phyloP scores from a whole-genome alignment of 352 stramenopile genomes.

The Phytophthora pinifolia region DNA sequence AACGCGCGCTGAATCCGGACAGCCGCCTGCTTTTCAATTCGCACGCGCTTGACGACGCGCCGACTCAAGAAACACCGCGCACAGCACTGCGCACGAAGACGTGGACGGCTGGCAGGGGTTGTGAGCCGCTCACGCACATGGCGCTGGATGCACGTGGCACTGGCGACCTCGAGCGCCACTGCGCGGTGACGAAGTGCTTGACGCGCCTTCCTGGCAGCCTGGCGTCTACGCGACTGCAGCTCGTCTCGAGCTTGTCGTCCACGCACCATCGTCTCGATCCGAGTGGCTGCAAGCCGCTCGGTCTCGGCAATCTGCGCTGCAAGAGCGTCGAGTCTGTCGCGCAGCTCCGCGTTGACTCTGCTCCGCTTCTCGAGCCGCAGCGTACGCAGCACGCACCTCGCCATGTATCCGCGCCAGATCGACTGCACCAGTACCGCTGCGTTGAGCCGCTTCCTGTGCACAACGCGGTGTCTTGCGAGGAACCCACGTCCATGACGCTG shows the following conservation, averaged over 20 bases:
- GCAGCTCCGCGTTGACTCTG: constrained; percentile 14
- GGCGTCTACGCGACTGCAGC: constrained; percentile 20
- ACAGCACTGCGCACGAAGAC: constrained; percentile 35
- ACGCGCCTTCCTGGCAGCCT: constrained; percentile 17
- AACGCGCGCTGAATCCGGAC: constrained; percentile 58
- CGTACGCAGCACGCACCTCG: constrained; percentile 12
- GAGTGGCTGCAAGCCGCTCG: constrained; percentile 28
- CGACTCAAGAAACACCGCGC: constrained; percentile 46
- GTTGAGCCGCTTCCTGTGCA: constrained; percentile 9
- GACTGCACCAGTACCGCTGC: constrained; percentile 34
- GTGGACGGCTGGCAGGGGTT: neutral
- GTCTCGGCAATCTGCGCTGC: constrained; percentile 21
- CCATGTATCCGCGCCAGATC: constrained; percentile 35
- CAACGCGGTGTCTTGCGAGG: constrained; percentile 23
- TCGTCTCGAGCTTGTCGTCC: constrained; percentile 20
- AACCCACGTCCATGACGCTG: constrained; percentile 40
- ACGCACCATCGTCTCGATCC: constrained; percentile 36
- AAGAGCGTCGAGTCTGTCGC: constrained; percentile 1
- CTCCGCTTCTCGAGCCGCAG: constrained; percentile 13
- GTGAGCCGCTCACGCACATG: constrained; percentile 35
- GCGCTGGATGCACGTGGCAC: constrained; percentile 41
- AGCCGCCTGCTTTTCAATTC: constrained; percentile 31
- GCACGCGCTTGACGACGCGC: constrained; percentile 16
- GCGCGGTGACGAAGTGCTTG: constrained; percentile 8
- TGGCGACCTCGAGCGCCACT: constrained; percentile 24